Conservation (phyloP, 2,329 filamentous ascomycete genomes). For the Aspergillus felis region DNA sequence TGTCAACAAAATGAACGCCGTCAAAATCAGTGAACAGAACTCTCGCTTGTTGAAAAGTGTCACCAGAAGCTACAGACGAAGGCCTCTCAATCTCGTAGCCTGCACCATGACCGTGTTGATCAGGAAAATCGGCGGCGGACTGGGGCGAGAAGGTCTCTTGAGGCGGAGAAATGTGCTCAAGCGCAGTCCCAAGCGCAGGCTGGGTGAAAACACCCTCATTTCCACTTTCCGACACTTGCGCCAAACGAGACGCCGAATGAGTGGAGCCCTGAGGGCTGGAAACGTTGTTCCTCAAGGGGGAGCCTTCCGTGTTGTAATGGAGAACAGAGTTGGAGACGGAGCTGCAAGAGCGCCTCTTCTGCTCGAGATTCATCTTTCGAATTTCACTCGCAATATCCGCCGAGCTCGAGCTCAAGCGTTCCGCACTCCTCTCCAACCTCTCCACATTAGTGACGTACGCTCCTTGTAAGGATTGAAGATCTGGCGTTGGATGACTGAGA, state of each 20-base stretch:
- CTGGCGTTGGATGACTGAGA: conserved; percentile 47
- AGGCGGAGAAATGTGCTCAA: conserved; percentile 17
- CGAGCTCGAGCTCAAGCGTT: conserved; percentile 45
- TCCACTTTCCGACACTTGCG: conserved; percentile 39
- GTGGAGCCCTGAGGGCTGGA: conserved; percentile 42
- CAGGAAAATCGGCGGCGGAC: conserved; percentile 6
- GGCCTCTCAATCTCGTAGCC: conserved; percentile 29
- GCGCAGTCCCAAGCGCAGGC: conserved; percentile 8
- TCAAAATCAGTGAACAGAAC: conserved; percentile 48
- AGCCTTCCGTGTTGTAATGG: conserved; percentile 40
- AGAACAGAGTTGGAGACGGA: conserved; percentile 43
- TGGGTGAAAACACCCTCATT: conserved; percentile 25
- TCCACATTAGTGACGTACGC: conserved; percentile 49
- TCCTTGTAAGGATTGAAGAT: conserved; percentile 48
- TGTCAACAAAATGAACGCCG: conserved; percentile 44
- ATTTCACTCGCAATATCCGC: conserved; percentile 44
- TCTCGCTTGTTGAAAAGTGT: conserved; percentile 45
- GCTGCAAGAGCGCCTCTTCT: conserved; percentile 40
- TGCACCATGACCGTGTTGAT: conserved; percentile 14
- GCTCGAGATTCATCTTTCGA: conserved; percentile 43
- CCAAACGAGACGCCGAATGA: conserved; percentile 37
- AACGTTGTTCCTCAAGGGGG: conserved; percentile 31
- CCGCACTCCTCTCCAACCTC: conserved; percentile 46
- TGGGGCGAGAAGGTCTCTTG: conserved; percentile 4
- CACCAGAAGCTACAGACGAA: conserved; percentile 39